Evolutionary conservation across 805 yeast genomes (phyloP).

Genomic region (Candida gorgasii): DNA sequence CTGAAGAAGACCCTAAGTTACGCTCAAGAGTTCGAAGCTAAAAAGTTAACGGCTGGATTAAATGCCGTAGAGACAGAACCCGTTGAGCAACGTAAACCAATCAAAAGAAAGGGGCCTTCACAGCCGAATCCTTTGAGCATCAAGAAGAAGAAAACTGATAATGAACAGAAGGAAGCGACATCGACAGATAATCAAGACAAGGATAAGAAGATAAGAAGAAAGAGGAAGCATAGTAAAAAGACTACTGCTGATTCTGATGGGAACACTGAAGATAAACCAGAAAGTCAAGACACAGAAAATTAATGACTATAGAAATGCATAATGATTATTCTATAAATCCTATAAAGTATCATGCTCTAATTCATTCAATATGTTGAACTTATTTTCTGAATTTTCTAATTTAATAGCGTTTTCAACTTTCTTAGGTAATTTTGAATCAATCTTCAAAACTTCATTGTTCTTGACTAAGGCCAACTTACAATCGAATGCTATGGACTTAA

Average conservation of each 20-base stretch:
- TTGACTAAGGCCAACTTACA: conserved; percentile 49
- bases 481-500: conserved; percentile 48
- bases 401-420: background rate
- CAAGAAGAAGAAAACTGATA: conserved; percentile 65
- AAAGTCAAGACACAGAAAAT: conserved; percentile 1
- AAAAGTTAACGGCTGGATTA: conserved; percentile 75
- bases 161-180: background rate
- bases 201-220: conserved; percentile 26
- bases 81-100: conserved; percentile 18
- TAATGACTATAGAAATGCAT: conserved; percentile 8
- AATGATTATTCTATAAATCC: conserved; percentile 5
- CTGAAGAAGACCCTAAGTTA: conserved; percentile 60
- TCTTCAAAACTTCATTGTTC: conserved; percentile 12
- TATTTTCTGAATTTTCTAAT: conserved; percentile 13
- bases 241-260: background rate
- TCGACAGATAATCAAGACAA: conserved; percentile 4
- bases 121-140: conserved; percentile 91
- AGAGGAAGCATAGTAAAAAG: conserved; percentile 18
- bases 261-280: background rate
- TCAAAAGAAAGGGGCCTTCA: conserved; percentile 68
- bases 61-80: conserved; percentile 50
- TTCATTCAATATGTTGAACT: conserved; percentile 8
- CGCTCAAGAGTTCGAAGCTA: conserved; percentile 52
- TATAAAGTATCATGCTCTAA: background rate
- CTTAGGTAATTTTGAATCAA: conserved; percentile 12